These are phyloP conservation scores for Mycena citricolor DNA, from an alignment of 1,284 basidiomycete species.

Conservation along the genomic window DNA sequence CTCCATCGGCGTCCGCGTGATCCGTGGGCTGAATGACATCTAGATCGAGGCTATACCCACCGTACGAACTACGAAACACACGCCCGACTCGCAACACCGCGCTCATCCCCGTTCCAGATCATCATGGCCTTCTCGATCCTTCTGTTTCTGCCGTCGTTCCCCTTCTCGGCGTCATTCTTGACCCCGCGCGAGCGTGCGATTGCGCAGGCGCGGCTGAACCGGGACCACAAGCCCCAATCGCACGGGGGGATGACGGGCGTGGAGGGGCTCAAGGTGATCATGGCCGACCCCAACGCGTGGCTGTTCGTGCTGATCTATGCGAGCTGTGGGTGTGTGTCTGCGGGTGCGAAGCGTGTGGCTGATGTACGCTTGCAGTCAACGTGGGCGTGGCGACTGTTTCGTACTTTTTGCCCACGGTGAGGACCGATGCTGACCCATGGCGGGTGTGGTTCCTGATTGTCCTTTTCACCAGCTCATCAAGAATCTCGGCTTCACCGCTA, in stretches of 20 bases:
- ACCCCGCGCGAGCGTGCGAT: conserved; percentile 50
- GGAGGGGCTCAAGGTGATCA: conserved; percentile 51
- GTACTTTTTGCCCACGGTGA: conserved; percentile 55
- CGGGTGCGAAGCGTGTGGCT: background rate
- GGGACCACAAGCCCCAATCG: conserved; percentile 54
- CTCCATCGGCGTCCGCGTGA: background rate
- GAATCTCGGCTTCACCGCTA: conserved; percentile 51
- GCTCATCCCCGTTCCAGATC: conserved; percentile 24
- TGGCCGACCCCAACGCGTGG: conserved; percentile 51
- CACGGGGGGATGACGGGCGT: conserved; percentile 57
- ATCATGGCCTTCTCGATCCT: conserved; percentile 36
- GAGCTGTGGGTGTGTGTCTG: conserved; percentile 42
- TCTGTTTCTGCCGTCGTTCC: conserved; percentile 38
- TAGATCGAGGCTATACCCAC: conserved; percentile 57
- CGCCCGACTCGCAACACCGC: background rate
- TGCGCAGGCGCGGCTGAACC: conserved; percentile 52
- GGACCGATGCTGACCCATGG: conserved; percentile 11
- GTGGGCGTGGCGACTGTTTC: conserved; percentile 55
- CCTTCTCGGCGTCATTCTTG: conserved; percentile 37
- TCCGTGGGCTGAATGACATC: background rate
- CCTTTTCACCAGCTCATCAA: conserved; percentile 44
- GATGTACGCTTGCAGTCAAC: conserved; percentile 40
- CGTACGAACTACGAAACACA: conserved; percentile 23
- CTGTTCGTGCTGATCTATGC: conserved; percentile 50
- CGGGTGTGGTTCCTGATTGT: background rate